Percentiles rank a stretch among this genome's conserved stretches.
Conservation (phyloP, 208 protist genomes). For the Leishmania guyanensis region DNA sequence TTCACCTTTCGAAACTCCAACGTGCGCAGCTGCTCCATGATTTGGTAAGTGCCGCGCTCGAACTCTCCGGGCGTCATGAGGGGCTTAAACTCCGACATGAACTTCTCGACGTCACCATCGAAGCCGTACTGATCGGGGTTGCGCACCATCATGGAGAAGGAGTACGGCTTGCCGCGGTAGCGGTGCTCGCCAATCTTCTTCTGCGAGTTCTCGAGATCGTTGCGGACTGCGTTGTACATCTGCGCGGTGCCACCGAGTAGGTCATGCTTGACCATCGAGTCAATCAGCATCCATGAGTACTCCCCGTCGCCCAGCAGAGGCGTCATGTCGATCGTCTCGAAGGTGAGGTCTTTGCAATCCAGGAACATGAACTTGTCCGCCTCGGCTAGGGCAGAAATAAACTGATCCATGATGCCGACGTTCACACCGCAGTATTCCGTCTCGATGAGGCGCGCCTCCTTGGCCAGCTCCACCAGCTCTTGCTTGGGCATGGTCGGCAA, state of each 20-base stretch:
- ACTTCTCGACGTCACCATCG: conserved; percentile 51
- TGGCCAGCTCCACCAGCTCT: conserved; percentile 55
- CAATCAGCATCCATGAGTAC: conserved; percentile 69
- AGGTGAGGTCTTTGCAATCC: conserved; percentile 78
- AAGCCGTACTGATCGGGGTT: conserved; percentile 49
- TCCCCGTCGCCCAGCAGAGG: conserved; percentile 52
- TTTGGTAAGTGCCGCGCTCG: conserved; percentile 66
- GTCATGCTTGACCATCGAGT: conserved; percentile 80
- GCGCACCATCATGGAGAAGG: conserved; percentile 68
- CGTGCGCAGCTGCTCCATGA: conserved; percentile 73
- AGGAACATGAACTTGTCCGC: conserved; percentile 76
- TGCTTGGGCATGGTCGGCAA: conserved; percentile 36
- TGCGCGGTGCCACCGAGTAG: conserved; percentile 49
- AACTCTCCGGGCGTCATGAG: conserved; percentile 58
- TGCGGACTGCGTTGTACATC: conserved; percentile 72
- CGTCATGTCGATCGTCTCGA: conserved; percentile 49
- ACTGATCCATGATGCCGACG: conserved; percentile 95
- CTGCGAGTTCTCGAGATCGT: conserved; percentile 66
- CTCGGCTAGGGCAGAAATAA: conserved; percentile 77
- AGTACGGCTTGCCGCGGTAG: conserved; percentile 55
- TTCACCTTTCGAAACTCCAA: conserved; percentile 61
- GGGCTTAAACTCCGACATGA: conserved; percentile 52
- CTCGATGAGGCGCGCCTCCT: conserved; percentile 80
- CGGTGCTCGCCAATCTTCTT: conserved; percentile 62
- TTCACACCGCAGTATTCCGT: conserved; percentile 82